Evolutionary conservation across 176 grass and related monocot species (phyloP), one percentile per base, ranked within the genome.

Genomic region (Elymus sibiricus): DNA sequence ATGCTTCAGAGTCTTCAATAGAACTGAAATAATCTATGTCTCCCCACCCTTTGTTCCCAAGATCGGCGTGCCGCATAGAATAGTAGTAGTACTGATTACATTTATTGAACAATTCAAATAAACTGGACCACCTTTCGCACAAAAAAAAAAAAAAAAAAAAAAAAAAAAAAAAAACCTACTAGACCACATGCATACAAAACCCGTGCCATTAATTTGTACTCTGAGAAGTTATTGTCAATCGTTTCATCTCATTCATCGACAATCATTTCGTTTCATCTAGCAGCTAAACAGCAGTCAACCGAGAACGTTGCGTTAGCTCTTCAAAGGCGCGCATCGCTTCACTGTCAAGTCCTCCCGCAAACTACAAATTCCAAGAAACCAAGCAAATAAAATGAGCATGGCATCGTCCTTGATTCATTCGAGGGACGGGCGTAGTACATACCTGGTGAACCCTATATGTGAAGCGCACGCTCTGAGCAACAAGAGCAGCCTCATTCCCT

Each of bases 361-460:
- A 89, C 82, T 88, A 16, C 40, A 81, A 8, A 71, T 25, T 22
- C 15, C 7, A 71, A 16, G 11, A 8, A 11, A 62, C 8, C 1
- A 46, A 60, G 73, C 26, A 58, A 58, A 58, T 2, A 58, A 58
- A 58, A 58, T 53, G 49, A 53, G 49, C 16, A 51, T 53, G 49
- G 49, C 16, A 2, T 19, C 49, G 3, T 53, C 49, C 16, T 53
- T 19, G 16, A 53, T 53, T 53, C 49, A 53, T 53, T 53, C 6
- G 49, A 53, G 19, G 49, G 49, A 19, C 49, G 15, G 49, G 16
- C 1, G 16, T 19, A 3, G 16, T 6, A 39, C 44, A 31, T 89
- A 90, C 96, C 93, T 98, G 93, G 70, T 98, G 96, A 69, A 88
- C 96, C 67, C 90, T 84, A 38, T 98, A 98, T 2, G 88, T 89